Base-by-base conservation (phyloP, 2,329 filamentous ascomycete genomes). In the Aspergillus neotritici region DNA sequence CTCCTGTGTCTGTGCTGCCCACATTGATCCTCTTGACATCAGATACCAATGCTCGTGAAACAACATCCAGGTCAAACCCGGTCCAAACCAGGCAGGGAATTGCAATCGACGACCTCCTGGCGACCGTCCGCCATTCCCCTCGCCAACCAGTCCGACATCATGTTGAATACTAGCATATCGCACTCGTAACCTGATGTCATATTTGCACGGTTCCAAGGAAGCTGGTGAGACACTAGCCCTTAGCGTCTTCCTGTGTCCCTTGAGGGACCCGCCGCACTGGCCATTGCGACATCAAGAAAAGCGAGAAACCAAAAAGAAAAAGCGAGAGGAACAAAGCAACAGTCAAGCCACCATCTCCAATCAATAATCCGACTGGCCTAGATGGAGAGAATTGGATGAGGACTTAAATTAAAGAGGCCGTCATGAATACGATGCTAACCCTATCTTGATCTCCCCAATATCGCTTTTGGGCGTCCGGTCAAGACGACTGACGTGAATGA, bases 1-100 rank as follows among this genome's bases (percentile, higher is more conserved):
- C 16, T 41, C 16, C 40, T 30, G 12, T 42, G 40, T 42, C 40
- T 31, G 40, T 37, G 40, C 40, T 15, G 34, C 17, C 40, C 28
- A 30, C 32, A 34, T 31, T 34, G 40, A 42, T 17, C 15, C 25
- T 30, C 14, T 11, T 42, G 33, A 37, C 40, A 37, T n/a, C 33
- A 14, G 31, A n/a, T 15, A 35, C 14, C 17, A 31, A 32, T 37
- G 28, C 15, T 9, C 3, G 10, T 13, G 15, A 16, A 17, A 16
- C 17, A 34, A 31, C 16, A 25, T 25, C 21, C 6, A 25, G 21
- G 21, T 25, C 21, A 8, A 25, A 25, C 21, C 5, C n/a, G n/a
- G n/a, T n/a, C n/a, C n/a, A n/a, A n/a, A n/a, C n/a, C n/a, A n/a
- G n/a, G n/a, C n/a, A 25, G 7, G 21, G 9, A 8, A 25, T 25